These are phyloP conservation scores for Suhomyces vadensis DNA, from an alignment of 805 yeast genomes.

Conservation along the genomic window DNA sequence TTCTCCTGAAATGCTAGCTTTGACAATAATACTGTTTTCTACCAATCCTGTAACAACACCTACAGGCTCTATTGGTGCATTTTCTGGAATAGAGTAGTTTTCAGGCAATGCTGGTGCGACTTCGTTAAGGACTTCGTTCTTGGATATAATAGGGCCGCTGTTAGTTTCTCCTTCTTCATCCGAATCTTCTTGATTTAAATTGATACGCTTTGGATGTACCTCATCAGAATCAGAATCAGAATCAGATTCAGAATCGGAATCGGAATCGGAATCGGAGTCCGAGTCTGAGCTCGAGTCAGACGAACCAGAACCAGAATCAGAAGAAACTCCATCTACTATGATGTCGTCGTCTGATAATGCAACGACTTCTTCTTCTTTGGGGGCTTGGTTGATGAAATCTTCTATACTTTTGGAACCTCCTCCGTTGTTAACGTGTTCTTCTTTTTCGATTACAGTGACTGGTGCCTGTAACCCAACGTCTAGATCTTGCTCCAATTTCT, in stretches of 20 bases:
- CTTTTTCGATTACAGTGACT: neutral
- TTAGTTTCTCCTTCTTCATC: slow-evolving; percentile 48
- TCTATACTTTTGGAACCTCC: slow-evolving; percentile 1
- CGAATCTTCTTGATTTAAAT: slow-evolving; percentile 20
- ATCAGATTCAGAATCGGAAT: slow-evolving; percentile 21
- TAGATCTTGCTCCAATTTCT: neutral
- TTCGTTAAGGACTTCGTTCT: slow-evolving; percentile 74
- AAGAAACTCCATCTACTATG: slow-evolving; percentile 11
- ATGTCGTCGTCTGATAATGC: slow-evolving; percentile 18
- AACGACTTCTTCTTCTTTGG: slow-evolving; percentile 8
- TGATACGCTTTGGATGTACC: slow-evolving; percentile 8
- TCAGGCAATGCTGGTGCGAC: slow-evolving; percentile 66
- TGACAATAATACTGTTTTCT: slow-evolving; percentile 69
- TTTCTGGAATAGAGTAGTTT: slow-evolving; percentile 57
- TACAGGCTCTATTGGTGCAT: slow-evolving; percentile 66
- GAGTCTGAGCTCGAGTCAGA: slow-evolving; percentile 19
- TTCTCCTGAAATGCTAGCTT: slow-evolving; percentile 79
- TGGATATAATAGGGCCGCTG: slow-evolving; percentile 71
- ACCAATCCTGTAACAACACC: slow-evolving; percentile 72
- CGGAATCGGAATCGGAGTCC: slow-evolving; percentile 19
- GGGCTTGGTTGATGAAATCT: slow-evolving; percentile 8
- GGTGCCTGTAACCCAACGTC: neutral
- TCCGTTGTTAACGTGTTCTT: neutral
- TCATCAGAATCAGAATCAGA: slow-evolving; percentile 21
- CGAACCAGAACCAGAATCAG: slow-evolving; percentile 16